Conservation (phyloP, 805 yeast species). For the Kluyveromyces nonfermentans region DNA sequence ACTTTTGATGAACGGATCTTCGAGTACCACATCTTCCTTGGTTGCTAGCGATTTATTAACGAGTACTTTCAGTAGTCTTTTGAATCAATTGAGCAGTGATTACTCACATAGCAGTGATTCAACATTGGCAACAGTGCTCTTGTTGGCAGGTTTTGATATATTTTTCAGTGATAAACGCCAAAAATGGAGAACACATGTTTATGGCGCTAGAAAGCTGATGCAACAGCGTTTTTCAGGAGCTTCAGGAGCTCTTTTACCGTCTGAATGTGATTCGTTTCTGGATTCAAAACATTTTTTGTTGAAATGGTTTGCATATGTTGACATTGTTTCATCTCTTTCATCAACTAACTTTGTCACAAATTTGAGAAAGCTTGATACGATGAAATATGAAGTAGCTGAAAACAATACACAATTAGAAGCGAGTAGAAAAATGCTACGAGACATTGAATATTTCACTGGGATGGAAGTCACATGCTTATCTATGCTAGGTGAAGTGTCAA, state of each 20-base stretch:
- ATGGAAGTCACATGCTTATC: conserved; percentile 57
- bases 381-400: conserved; percentile 18
- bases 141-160: conserved; percentile 50
- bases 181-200: conserved; percentile 54
- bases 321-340: conserved; percentile 55
- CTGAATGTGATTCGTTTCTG: conserved; percentile 12
- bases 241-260: conserved; percentile 7
- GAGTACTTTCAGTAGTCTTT: conserved; percentile 48
- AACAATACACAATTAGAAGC: background rate
- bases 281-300: conserved; percentile 41
- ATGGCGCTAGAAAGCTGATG: conserved; percentile 60
- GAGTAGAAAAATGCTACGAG: conserved; percentile 25
- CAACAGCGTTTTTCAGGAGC: conserved; percentile 9
- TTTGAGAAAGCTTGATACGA: conserved; percentile 6
- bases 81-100: conserved; percentile 41
- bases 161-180: conserved; percentile 34
- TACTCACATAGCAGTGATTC: conserved; percentile 52
- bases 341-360: conserved; percentile 31
- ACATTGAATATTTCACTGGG: conserved; percentile 56
- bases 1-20: background rate
- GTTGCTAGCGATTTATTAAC: conserved; percentile 42
- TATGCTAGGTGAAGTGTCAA: conserved; percentile 41
- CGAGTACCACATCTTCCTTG: conserved; percentile 21
- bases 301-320: conserved; percentile 63
- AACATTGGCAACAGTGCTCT: conserved; percentile 52